These are phyloP conservation scores for Hyphopichia fennica DNA, from an alignment of 1,139 yeast genomes.

Conservation along the genomic window DNA sequence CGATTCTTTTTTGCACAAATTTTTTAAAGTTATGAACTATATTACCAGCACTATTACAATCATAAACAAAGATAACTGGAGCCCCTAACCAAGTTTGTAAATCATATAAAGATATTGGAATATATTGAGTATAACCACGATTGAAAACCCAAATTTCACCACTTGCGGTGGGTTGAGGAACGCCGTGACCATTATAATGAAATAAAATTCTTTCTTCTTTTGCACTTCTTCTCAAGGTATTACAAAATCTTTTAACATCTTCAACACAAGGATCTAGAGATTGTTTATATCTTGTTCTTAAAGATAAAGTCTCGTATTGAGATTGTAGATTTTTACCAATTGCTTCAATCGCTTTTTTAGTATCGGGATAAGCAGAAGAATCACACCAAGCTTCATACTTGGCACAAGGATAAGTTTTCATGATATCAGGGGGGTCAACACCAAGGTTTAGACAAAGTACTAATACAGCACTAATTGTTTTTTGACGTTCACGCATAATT, in stretches of 20 bases:
- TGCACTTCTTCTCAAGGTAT: slow-evolving; percentile 83
- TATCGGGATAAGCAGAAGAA: slow-evolving; percentile 78
- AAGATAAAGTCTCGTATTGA: slow-evolving; percentile 86
- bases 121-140: slow-evolving; percentile 94
- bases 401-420: slow-evolving; percentile 93
- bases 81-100: slow-evolving; percentile 97
- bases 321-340: slow-evolving; percentile 86
- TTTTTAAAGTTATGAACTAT: slow-evolving; percentile 86
- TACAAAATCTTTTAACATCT: slow-evolving; percentile 90
- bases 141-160: slow-evolving; percentile 99
- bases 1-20: slow-evolving; percentile 87
- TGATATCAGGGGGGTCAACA: slow-evolving; percentile 95
- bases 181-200: slow-evolving; percentile 98
- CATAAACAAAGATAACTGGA: slow-evolving; percentile 93
- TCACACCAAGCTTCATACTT: slow-evolving; percentile 93
- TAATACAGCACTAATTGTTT: slow-evolving; percentile 93
- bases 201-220: slow-evolving; percentile 87
- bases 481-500: slow-evolving; percentile 82
- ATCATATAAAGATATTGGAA: slow-evolving; percentile 91
- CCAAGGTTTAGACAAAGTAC: slow-evolving; percentile 90
- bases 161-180: slow-evolving; percentile 93
- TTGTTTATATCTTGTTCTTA: slow-evolving; percentile 87
- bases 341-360: slow-evolving; percentile 88
- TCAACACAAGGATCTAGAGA: slow-evolving; percentile 94
- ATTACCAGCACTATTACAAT: slow-evolving; percentile 93